phyloP scores from a whole-genome alignment of 2,329 filamentous ascomycete species.

The Chrysoporthe austroafricana region DNA sequence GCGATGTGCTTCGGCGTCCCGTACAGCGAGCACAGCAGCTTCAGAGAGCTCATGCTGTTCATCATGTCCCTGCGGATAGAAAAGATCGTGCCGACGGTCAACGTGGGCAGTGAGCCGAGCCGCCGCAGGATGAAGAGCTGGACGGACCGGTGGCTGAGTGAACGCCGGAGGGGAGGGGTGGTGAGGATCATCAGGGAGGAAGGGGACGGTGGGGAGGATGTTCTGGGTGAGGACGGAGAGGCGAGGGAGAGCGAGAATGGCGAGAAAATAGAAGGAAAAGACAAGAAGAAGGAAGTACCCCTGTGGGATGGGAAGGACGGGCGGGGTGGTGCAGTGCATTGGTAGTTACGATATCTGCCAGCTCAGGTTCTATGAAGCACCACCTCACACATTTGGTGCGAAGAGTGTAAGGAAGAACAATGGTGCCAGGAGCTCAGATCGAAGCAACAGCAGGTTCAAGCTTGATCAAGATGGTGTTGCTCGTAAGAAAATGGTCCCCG shows the following conservation, averaged over 20 bases:
- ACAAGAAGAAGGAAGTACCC: conserved; percentile 19
- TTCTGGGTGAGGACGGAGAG: conserved; percentile 41
- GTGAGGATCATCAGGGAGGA: conserved; percentile 49
- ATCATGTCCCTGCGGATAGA: conserved; percentile 85
- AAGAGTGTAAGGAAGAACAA: too few species aligned
- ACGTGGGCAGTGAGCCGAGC: conserved; percentile 65
- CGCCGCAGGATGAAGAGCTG: conserved; percentile 66
- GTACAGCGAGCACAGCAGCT: conserved; percentile 94
- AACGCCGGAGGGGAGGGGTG: conserved; percentile 60
- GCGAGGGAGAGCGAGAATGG: conserved; percentile 38
- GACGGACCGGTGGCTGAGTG: conserved; percentile 65
- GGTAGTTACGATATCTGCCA: conserved; percentile 36
- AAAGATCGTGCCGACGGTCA: conserved; percentile 91
- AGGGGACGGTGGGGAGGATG: conserved; percentile 37
- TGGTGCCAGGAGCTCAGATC: too few species aligned
- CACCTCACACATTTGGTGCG: too few species aligned
- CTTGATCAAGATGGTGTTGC: too few species aligned
- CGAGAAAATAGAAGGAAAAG: neutral
- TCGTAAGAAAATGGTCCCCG: too few species aligned
- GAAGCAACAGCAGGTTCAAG: too few species aligned
- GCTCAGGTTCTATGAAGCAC: too few species aligned
- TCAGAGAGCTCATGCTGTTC: conserved; percentile 92
- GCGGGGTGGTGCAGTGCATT: conserved; percentile 44
- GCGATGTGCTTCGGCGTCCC: conserved; percentile 92
- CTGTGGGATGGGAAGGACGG: conserved; percentile 48